Base-by-base conservation (phyloP, 345 rosid genomes). In the Lepidium didymum region DNA sequence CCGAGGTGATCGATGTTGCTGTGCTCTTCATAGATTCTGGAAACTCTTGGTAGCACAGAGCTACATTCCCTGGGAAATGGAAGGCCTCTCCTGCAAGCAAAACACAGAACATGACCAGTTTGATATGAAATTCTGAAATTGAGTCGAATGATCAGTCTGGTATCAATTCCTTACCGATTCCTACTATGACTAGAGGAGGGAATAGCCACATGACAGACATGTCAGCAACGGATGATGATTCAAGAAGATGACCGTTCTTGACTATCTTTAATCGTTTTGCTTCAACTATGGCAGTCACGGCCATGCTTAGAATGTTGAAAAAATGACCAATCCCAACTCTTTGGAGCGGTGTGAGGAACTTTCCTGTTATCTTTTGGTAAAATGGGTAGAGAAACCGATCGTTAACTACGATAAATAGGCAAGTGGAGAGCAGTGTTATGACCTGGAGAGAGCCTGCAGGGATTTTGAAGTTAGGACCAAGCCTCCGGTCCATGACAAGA, bases 391-490 rank as follows among this genome's bases (percentile, higher is more conserved):
- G 58, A 52, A 77, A 34, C 13, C 84, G 56, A 16, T 87, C 87
- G 0, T 82, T 77, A 10, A 85, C 3, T 14, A 73, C 23, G 64
- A 84, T 64, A 38, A 44, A 74, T 16, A 81, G 42, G 53, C 78
- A 38, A 25, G 85, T 14, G 6, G 85, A 78, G 54, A 74, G 37
- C 8, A 82, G 53, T 46, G 66, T 35, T 7, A 83, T 4, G 37
- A 87, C 87, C 7, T 63, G 18, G 27, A 89, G 56, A 21, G 92
- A 80, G 2, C 86, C 86, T 18, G 85, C 82, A 10, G 91, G 89
- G 70, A 88, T 50, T 70, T 61, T 74, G 76, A 88, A 81, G 76
- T 60, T 55, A 21, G 77, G 49, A 0, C 92, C 80, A 2, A 83
- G 57, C 14, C 75, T 79, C 46, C 83, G 70, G 73, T 88, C 84